Evolutionary conservation across 208 protist species (phyloP).

Genomic region (Giardia muris): DNA sequence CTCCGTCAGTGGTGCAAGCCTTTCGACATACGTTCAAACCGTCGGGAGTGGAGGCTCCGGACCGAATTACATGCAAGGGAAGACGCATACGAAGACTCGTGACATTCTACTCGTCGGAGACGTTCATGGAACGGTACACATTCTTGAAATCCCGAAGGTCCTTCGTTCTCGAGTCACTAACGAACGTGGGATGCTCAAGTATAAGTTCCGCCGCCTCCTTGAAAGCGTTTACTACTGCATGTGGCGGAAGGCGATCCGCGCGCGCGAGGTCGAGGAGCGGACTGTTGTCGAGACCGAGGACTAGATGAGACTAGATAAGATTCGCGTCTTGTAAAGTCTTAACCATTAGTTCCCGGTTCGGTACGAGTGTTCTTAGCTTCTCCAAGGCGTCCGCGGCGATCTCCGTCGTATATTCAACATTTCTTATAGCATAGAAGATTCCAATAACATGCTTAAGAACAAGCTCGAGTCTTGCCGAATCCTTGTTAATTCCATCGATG

Average conservation of each 20-base stretch:
- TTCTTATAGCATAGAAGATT: too few species aligned
- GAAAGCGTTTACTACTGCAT: not conserved
- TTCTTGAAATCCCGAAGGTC: conserved; percentile 13
- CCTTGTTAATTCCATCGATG: too few species aligned
- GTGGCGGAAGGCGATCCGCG: not conserved
- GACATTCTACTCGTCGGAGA: conserved; percentile 9
- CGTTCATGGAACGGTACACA: not conserved
- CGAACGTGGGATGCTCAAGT: not conserved
- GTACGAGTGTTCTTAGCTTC: too few species aligned
- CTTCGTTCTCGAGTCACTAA: not conserved
- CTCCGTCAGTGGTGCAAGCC: not conserved
- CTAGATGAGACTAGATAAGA: too few species aligned
- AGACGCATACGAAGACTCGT: not conserved
- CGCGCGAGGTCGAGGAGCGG: not conserved
- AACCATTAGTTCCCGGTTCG: too few species aligned
- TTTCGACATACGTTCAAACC: not conserved
- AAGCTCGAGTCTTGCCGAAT: too few species aligned
- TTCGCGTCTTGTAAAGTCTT: too few species aligned
- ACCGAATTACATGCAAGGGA: not conserved
- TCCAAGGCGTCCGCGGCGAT: too few species aligned
- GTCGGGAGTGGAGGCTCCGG: not conserved
- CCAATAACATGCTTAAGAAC: too few species aligned
- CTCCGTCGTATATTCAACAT: too few species aligned
- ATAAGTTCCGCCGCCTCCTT: not conserved
- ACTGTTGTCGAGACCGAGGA: not conserved